A percentile compares a stretch with the other conserved stretches of the same genome.
Conservation (phyloP, 371 early-diverging fungal species). For the Lichtheimia corymbifera region DNA sequence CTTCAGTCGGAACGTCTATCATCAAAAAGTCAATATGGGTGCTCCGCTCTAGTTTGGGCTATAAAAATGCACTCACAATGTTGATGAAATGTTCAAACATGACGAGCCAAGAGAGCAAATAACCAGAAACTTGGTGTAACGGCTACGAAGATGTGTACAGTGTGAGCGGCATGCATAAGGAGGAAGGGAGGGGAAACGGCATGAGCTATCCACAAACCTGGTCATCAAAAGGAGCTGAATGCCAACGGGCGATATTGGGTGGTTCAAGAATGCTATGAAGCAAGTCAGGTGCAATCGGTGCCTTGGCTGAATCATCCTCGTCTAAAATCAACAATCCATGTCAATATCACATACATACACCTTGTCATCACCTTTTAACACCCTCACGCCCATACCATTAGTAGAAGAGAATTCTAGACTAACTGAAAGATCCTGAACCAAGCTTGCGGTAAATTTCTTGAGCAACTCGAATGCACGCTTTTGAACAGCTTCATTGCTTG, state of each 20-base stretch:
- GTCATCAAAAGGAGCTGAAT: slow-evolving; percentile 18
- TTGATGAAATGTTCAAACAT: slow-evolving; percentile 79
- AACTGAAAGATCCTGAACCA: slow-evolving; percentile 48
- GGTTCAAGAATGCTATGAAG: slow-evolving; percentile 24
- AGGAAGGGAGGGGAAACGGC: too few species aligned
- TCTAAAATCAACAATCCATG: slow-evolving; percentile 15
- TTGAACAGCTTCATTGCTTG: slow-evolving; percentile 39
- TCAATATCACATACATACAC: neutral
- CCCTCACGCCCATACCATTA: slow-evolving; percentile 27
- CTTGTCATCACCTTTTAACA: too few species aligned
- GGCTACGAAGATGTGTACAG: slow-evolving; percentile 11
- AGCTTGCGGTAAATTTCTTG: slow-evolving; percentile 36
- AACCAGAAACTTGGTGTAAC: slow-evolving; percentile 56
- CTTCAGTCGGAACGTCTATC: slow-evolving; percentile 77
- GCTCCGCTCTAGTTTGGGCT: neutral
- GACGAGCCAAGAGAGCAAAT: slow-evolving; percentile 73
- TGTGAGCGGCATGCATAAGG: too few species aligned
- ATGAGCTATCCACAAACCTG: slow-evolving; percentile 11
- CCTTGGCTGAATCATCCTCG: slow-evolving; percentile 12
- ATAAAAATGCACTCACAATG: slow-evolving; percentile 56
- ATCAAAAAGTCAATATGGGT: slow-evolving; percentile 1
- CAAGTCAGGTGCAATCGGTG: slow-evolving; percentile 8
- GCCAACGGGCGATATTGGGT: slow-evolving; percentile 29
- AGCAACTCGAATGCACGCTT: slow-evolving; percentile 48
- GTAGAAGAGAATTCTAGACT: slow-evolving; percentile 47